A percentile compares a stretch with the other conserved stretches of the same genome.
phyloP scores from a whole-genome alignment of 1,139 yeast genomes.

The Wickerhamiella infanticola region DNA sequence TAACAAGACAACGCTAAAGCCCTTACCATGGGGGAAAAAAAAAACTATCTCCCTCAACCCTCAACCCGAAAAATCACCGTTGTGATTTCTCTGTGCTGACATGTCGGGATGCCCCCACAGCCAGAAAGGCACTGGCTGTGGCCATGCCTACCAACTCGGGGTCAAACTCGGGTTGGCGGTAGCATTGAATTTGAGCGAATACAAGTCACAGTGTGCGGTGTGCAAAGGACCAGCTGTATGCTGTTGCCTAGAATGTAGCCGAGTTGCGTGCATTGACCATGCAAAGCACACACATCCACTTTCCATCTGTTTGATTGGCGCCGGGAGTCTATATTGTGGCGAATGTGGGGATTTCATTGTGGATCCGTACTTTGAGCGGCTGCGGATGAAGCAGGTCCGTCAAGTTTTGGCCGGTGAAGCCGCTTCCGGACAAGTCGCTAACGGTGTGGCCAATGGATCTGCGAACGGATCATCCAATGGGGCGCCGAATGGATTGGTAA shows the following conservation, averaged over 20 bases:
- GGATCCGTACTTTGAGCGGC: not conserved
- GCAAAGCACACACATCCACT: not conserved
- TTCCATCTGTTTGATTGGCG: conserved; percentile 1
- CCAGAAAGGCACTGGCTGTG: not conserved
- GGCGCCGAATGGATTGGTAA: not conserved
- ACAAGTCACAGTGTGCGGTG: not conserved
- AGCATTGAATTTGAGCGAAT: not conserved
- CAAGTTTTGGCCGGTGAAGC: not conserved
- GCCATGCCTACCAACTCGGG: conserved; percentile 1
- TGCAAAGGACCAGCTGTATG: not conserved
- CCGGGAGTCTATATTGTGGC: conserved; percentile 1
- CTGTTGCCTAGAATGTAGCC: conserved; percentile 1
- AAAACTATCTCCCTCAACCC: too few species aligned
- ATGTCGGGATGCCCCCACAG: conserved; percentile 2
- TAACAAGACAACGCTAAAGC: not conserved
- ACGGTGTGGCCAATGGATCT: not conserved
- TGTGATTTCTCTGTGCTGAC: not conserved
- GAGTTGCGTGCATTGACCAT: conserved; percentile 1
- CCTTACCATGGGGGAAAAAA: too few species aligned
- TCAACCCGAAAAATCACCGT: too few species aligned
- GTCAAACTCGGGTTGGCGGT: not conserved
- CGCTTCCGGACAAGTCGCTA: not conserved
- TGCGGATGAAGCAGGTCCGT: not conserved
- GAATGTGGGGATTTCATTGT: not conserved
- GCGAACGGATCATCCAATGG: not conserved